Evolutionary conservation across 2,329 filamentous ascomycete species (phyloP).

Genomic region (Botrytis squamosa): DNA sequence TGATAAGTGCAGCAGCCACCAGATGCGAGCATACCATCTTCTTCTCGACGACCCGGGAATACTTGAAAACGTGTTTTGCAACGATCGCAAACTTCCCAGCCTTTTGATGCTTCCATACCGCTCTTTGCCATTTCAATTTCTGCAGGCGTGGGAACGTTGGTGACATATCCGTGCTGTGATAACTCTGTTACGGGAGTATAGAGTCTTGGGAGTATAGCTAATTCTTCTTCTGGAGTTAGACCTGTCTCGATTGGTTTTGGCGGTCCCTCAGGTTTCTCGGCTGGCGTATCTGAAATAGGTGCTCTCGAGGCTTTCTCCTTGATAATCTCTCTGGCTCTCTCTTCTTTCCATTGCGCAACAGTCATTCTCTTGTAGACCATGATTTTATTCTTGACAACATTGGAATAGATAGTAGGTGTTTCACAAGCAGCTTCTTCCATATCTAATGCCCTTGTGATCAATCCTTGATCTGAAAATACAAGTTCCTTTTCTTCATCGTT

Average conservation of each 20-base stretch:
- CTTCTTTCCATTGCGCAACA: conserved; percentile 67
- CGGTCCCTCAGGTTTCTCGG: conserved; percentile 40
- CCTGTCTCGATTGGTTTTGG: conserved; percentile 65
- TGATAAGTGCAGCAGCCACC: conserved; percentile 81
- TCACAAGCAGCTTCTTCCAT: conserved; percentile 77
- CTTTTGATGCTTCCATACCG: conserved; percentile 64
- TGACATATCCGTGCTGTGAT: conserved; percentile 73
- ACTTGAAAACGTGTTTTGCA: conserved; percentile 87
- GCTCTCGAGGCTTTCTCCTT: conserved; percentile 37
- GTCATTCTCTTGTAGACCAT: conserved; percentile 74
- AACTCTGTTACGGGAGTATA: conserved; percentile 63
- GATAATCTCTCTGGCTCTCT: conserved; percentile 50
- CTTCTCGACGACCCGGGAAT: conserved; percentile 77
- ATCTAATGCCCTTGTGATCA: conserved; percentile 68
- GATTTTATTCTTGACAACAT: conserved; percentile 80
- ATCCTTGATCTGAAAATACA: conserved; percentile 60
- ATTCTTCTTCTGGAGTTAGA: conserved; percentile 65
- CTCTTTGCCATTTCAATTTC: conserved; percentile 66
- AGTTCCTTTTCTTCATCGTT: conserved; percentile 53
- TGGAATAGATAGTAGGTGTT: conserved; percentile 71
- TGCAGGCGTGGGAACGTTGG: conserved; percentile 59
- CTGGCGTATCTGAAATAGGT: conserved; percentile 36
- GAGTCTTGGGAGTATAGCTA: conserved; percentile 60
- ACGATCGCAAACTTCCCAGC: conserved; percentile 87
- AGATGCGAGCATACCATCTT: conserved; percentile 72